Percentiles rank a stretch among this genome's conserved stretches.
These are phyloP conservation scores for Paramecium caudatum DNA, from an alignment of 73 alveolate species.

Conservation along the genomic window DNA sequence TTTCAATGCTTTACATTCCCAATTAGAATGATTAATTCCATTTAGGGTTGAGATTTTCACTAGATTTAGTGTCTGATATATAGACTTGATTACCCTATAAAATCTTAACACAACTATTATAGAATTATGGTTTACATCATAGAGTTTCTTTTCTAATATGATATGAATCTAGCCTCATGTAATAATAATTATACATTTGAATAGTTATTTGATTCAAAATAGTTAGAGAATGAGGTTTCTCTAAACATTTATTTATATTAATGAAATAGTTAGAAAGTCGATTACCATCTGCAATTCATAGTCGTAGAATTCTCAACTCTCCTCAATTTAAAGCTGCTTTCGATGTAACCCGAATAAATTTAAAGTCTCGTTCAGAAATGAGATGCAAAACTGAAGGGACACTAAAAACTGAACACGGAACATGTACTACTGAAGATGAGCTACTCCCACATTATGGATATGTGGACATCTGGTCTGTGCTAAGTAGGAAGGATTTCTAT, in stretches of 20 bases:
- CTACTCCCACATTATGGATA: background rate
- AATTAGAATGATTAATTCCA: conserved; percentile 43
- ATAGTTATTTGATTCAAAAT: conserved; percentile 42
- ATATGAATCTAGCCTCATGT: conserved; percentile 60
- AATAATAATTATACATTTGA: conserved; percentile 44
- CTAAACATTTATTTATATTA: conserved; percentile 24
- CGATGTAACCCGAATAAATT: conserved; percentile 14
- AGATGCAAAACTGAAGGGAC: conserved; percentile 10
- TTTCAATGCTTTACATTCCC: background rate
- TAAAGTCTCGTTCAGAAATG: background rate
- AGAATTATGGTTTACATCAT: conserved; percentile 16
- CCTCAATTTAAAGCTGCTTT: conserved; percentile 13
- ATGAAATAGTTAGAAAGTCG: conserved; percentile 47
- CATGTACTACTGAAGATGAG: conserved; percentile 60
- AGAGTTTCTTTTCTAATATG: conserved; percentile 33
- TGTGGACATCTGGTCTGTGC: conserved; percentile 6
- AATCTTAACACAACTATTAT: conserved; percentile 5
- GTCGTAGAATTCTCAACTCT: background rate
- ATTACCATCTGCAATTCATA: conserved; percentile 19
- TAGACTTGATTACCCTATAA: conserved; percentile 17
- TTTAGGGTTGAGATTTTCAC: conserved; percentile 38
- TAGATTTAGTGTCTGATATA: background rate
- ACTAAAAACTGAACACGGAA: conserved; percentile 55
- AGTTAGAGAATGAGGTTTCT: conserved; percentile 58
- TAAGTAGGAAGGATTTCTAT: background rate